Evolutionary conservation across 75 land plant genomes (phyloP).

Genomic region (Isoetes taiwanensis): DNA sequence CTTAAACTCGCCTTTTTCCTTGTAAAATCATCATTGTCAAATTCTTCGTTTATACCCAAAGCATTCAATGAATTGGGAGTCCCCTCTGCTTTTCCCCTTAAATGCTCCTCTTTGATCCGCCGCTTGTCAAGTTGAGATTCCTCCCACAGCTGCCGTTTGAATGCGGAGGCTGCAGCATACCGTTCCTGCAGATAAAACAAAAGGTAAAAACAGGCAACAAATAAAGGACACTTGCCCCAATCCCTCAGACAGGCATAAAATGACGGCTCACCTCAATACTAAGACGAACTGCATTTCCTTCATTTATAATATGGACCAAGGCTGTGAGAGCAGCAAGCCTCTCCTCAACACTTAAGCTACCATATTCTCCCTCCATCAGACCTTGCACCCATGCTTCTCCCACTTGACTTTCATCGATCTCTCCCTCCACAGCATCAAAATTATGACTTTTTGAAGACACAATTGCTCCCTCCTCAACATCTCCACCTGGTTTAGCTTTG

Average conservation of each 20-base stretch:
- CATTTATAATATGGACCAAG: conserved; percentile 61
- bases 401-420: conserved; percentile 87
- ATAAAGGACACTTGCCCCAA: too few species aligned
- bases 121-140: conserved; percentile 82
- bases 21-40: too few species aligned
- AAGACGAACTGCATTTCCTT: conserved; percentile 78
- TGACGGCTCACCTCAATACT: conserved; percentile 76
- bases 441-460: too few species aligned
- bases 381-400: conserved; percentile 95
- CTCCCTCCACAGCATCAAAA: conserved; percentile 39
- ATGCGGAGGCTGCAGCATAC: conserved; percentile 70
- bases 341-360: conserved; percentile 85
- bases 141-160: conserved; percentile 96
- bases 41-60: too few species aligned
- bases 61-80: too few species aligned
- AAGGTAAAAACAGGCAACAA: too few species aligned
- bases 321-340: conserved; percentile 93
- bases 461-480: too few species aligned
- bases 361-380: conserved; percentile 78
- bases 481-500: too few species aligned
- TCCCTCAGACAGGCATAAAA: too few species aligned
- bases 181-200: too few species aligned
- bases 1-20: too few species aligned
- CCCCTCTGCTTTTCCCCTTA: too few species aligned
- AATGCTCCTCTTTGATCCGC: conserved; percentile 65